Conservation (phyloP, 352 stramenopile genomes). For the Aphanomyces stellatus region DNA sequence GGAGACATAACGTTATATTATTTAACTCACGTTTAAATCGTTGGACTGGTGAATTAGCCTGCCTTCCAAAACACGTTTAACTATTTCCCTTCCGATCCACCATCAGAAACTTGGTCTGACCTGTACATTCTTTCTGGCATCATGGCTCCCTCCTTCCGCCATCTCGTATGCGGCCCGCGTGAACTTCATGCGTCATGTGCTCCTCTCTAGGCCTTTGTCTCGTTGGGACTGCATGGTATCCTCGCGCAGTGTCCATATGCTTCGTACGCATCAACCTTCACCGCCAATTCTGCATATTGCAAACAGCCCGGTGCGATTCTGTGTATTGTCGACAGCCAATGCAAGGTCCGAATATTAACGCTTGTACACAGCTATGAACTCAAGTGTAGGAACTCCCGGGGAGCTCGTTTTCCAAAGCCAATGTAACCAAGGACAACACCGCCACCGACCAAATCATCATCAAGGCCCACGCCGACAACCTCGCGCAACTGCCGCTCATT, state of each 20-base stretch:
- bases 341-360: neutral
- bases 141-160: no score
- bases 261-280: constrained; percentile 3
- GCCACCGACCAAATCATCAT: constrained; percentile 4
- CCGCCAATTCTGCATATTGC: neutral
- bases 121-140: no score
- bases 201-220: no score
- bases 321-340: constrained; percentile 17
- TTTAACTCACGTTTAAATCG: no score
- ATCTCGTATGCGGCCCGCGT: no score
- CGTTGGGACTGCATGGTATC: no score
- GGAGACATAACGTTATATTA: no score
- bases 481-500: neutral
- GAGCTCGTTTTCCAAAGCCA: neutral
- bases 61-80: no score
- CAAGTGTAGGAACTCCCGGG: neutral
- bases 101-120: no score
- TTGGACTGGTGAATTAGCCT: no score
- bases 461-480: neutral
- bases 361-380: neutral
- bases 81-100: no score
- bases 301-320: constrained; percentile 7
- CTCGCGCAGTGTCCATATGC: constrained; percentile 1
- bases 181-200: no score
- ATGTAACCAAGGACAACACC: constrained; percentile 12